Base-by-base conservation (phyloP, 768 basidiomycete genomes). In the Suillus fuscotomentosus region DNA sequence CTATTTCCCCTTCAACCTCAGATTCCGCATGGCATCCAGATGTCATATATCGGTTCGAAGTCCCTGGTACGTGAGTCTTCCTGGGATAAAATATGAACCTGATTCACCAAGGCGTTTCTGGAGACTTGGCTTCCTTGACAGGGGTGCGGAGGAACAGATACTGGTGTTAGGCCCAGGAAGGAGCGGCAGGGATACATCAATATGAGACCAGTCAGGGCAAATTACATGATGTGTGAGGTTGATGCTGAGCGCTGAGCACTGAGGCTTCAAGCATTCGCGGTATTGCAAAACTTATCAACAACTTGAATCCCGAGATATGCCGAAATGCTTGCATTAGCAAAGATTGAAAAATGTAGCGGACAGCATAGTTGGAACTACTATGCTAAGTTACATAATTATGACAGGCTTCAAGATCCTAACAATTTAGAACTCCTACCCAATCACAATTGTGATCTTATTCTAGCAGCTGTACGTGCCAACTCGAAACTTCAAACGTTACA, bases 171-270 rank as follows among this genome's bases (percentile, higher is more conserved):
- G 90, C 0, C 96, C 96, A 9, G 96, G 94, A 15, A 97, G 82
- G 3, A 98, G 81, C 2, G 96, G 96, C 0, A 97, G 82, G 73
- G 91, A 72, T 98, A 97, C 81, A 96, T 89, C 95, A 95, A 66
- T 36, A 17, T 47, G 17, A 22, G 63, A 51, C 24, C 61, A 41
- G n/a, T 31, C 36, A 60, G 24, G 5, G 10, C 31, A 20, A 43
- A 63, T 13, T 45, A 27, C 68, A 53, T 24, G 66, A 65, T 15
- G 41, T 1, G 31, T 31, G 31, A 31, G 31, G 31, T 31, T 31
- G 31, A 31, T 31, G 31, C 5, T 31, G 31, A 31, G 31, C 5
- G 5, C 31, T 27, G 27, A 27, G 27, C 27, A 27, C 27, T 31
- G 31, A 31, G 31, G 31, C 4, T 31, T 31, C 31, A 31, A 31